Conservation (phyloP, 352 stramenopile species). For the Pythium folliculosum region DNA sequence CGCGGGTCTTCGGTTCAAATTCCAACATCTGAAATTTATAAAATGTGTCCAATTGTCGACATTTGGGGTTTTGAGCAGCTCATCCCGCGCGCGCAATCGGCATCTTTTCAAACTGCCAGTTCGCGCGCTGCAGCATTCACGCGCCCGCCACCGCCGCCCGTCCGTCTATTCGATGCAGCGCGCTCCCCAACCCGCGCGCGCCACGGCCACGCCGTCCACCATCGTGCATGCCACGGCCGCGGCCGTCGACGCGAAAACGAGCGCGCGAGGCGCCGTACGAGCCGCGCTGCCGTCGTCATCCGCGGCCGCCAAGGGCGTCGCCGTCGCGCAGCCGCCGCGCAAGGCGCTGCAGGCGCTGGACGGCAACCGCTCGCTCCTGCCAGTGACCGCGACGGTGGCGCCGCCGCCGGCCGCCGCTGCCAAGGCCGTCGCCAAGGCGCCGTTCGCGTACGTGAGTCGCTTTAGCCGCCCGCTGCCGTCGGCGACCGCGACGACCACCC, state of each 20-base stretch:
- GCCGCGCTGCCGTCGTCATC: not conserved
- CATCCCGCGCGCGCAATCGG: not conserved
- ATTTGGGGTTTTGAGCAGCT: constrained; percentile 1
- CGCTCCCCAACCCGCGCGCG: constrained; percentile 1
- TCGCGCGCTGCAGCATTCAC: not conserved
- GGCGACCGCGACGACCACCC: not conserved
- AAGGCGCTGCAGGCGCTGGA: constrained; percentile 24
- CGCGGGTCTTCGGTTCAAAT: not conserved
- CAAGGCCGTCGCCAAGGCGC: constrained; percentile 10
- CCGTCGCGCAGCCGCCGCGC: constrained; percentile 2
- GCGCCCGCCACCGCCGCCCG: not conserved
- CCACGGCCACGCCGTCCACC: not conserved
- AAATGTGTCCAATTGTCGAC: not conserved
- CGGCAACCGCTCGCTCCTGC: constrained; percentile 1
- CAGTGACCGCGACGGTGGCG: too few species aligned
- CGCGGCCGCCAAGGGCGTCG: not conserved
- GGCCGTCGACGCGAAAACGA: constrained; percentile 15
- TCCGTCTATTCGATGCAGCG: constrained; percentile 11
- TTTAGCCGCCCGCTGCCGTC: constrained; percentile 11
- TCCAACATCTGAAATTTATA: not conserved
- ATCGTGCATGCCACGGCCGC: not conserved
- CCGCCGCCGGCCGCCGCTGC: not conserved
- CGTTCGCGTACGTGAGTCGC: constrained; percentile 22
- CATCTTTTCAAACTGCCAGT: not conserved
- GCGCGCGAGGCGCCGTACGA: not conserved